Evolutionary conservation across 2,329 filamentous ascomycete species (phyloP), one percentile per base, ranked within the genome.

Genomic region (Ophiostoma sp.): DNA sequence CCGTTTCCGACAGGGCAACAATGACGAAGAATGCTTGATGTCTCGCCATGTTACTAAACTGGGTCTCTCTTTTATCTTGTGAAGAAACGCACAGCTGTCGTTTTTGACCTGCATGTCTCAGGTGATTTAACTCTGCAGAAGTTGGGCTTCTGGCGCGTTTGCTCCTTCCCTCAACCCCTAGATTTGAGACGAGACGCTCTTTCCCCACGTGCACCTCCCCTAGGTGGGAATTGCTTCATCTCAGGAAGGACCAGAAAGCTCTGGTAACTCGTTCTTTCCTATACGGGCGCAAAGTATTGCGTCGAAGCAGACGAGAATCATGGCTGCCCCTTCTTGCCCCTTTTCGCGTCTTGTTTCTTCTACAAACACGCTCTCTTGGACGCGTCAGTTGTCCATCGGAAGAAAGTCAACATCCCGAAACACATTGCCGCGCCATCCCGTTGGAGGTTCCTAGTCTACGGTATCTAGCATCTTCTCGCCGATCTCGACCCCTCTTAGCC

Each of bases 231-330:
- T 19, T 66, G 61, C 61, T 25, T 45, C 12, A 28, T 19, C n/a
- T 17, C 5, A 66, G 61, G 33, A 66, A 28, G 61, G n/a, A 42
- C 36, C 22, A 25, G n/a, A 42, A 15, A 64, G 59, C 19, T 64
- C 61, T 28, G 33, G 36, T 66, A 12, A 25, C 11, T 45, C 61
- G 61, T 45, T 45, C 61, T 66, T 66, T 66, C 61, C 61, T 17
- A 7, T 17, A 28, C 15, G 15, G n/a, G n/a, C 22, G 22, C n/a
- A n/a, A 8, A 17, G n/a, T 28, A 25, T 25, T 8, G 12, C 61
- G 22, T 17, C 19, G 3, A 12, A 7, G 4, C n/a, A 28, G 22
- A 45, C 28, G 11, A 5, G 12, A 66, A 45, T 28, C 22, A 66
- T 36, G 19, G 22, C 61, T 45, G 6, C 36, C 22, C 17, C 66